Conservation (phyloP, 192 early-diverging fungal genomes). For the Coemansia sp. region DNA sequence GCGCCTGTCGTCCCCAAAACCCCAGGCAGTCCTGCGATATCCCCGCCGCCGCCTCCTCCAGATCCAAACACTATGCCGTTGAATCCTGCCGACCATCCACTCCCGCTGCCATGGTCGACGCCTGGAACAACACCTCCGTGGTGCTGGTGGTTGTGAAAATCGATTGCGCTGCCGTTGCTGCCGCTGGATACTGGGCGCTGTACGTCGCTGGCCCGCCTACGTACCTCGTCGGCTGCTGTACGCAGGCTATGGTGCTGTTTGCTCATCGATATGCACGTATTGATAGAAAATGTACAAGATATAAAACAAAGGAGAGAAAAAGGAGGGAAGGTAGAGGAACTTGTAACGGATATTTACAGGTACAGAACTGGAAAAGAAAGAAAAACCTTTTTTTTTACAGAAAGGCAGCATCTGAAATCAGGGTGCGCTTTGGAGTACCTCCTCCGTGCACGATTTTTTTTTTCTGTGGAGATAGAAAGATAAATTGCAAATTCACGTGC, state of each 20-base stretch:
- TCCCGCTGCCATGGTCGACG: constrained; percentile 12
- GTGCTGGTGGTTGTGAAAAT: constrained; percentile 2
- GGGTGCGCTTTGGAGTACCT: too few species aligned
- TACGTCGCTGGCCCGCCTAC: not conserved
- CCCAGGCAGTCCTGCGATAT: constrained; percentile 3
- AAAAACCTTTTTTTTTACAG: not conserved
- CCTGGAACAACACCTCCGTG: constrained; percentile 17
- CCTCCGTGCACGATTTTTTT: too few species aligned
- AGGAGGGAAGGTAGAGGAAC: not conserved
- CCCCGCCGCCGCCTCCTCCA: constrained; percentile 15
- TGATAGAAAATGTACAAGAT: not conserved
- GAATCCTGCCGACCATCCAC: constrained; percentile 29
- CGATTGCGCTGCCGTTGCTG: constrained; percentile 5
- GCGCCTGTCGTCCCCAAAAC: not conserved
- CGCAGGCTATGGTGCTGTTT: not conserved
- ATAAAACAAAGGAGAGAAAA: not conserved
- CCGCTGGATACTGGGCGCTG: not conserved
- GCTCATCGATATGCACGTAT: not conserved
- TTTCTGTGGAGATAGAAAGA: too few species aligned
- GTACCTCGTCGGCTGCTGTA: constrained; percentile 8
- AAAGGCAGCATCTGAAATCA: not conserved
- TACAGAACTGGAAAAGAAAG: not conserved
- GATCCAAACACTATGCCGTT: constrained; percentile 48
- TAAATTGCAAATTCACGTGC: too few species aligned
- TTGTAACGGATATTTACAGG: not conserved